A percentile compares a stretch with the other conserved stretches of the same genome.
Conservation (phyloP, 169 alveolate genomes). For the Eimeria acervulina region DNA sequence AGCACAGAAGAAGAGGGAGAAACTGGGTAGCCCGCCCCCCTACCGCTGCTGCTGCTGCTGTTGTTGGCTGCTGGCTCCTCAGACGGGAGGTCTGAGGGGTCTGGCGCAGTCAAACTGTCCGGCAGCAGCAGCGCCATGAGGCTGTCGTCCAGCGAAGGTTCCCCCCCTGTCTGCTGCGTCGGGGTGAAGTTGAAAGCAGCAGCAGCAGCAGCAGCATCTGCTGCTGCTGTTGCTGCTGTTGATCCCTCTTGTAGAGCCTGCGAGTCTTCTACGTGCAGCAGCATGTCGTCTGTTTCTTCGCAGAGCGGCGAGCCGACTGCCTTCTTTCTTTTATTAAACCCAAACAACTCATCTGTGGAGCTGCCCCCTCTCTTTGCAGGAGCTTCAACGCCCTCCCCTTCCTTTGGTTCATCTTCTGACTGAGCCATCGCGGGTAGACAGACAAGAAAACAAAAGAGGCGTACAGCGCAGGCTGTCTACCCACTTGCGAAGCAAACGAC, state of each 20-base stretch:
- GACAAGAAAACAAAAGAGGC: neutral
- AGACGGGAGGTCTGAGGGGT: neutral
- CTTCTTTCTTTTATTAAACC: neutral
- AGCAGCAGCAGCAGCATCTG: neutral
- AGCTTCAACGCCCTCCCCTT: neutral
- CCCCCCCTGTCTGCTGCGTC: constrained; percentile 18
- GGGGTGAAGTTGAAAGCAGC: neutral
- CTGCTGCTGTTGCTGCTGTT: too few relatives aligned
- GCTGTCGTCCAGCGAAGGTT: constrained; percentile 27
- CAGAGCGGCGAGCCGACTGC: neutral
- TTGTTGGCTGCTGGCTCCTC: neutral
- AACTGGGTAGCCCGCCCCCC: constrained; percentile 5
- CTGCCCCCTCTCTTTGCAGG: neutral
- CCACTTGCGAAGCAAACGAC: too few relatives aligned
- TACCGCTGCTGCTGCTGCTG: constrained; percentile 12
- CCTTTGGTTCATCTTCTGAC: neutral
- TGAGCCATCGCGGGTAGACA: neutral
- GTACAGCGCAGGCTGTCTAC: neutral
- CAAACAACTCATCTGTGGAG: neutral
- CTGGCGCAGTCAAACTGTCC: neutral
- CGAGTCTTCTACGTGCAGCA: neutral
- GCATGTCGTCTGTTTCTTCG: neutral
- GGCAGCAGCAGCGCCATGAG: constrained; percentile 69
- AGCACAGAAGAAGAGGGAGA: neutral
- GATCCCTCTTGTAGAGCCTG: neutral